Conservation (phyloP, 176 grass and related monocot genomes). For the Puccinellia tenuiflora region DNA sequence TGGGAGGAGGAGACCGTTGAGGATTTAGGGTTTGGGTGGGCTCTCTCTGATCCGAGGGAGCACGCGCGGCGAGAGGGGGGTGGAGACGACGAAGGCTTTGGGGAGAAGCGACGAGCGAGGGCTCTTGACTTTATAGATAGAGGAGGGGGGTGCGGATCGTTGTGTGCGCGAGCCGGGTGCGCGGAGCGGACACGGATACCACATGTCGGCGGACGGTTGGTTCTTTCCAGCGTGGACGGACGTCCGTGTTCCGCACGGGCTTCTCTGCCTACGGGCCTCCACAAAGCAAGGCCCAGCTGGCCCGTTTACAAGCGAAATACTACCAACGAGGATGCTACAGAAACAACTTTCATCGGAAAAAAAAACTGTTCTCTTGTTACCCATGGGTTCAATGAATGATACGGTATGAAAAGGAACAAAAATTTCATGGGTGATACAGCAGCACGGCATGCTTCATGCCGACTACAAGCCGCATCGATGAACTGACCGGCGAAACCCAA, state of each 20-base stretch:
- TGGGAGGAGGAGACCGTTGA: constrained; percentile 22
- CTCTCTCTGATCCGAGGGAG: constrained; percentile 28
- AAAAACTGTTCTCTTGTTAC: neutral
- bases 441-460: neutral
- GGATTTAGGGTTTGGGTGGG: constrained; percentile 30
- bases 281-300: neutral
- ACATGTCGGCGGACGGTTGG: constrained; percentile 18
- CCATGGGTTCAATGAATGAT: neutral
- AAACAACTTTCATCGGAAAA: neutral
- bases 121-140: constrained; percentile 14
- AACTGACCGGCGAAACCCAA: neutral
- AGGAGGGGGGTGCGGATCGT: neutral
- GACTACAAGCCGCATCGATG: neutral
- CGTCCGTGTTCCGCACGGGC: neutral
- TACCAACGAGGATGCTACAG: neutral
- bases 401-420: neutral
- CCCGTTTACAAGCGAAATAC: neutral
- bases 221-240: neutral
- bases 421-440: neutral
- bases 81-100: neutral
- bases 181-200: neutral
- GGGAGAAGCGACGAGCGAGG: neutral
- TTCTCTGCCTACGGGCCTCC: neutral
- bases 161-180: constrained; percentile 5
- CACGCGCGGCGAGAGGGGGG: neutral